These are phyloP conservation scores for Gloeopeniophorella convolvens DNA, from an alignment of 768 basidiomycete genomes.

Conservation along the genomic window DNA sequence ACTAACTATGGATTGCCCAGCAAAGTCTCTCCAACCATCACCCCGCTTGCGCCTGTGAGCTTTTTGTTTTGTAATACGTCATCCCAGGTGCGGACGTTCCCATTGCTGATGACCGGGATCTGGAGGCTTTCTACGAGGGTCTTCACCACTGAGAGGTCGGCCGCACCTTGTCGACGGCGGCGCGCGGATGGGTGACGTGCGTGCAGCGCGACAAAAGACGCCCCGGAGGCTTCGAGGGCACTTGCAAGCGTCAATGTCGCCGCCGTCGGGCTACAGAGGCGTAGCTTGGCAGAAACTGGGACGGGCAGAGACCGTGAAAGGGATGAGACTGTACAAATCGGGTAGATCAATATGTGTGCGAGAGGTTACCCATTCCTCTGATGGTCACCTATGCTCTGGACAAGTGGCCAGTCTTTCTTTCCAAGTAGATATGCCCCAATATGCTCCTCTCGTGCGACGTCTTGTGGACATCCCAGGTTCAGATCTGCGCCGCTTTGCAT, in stretches of 20 bases:
- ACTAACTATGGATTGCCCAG: conserved; percentile 67
- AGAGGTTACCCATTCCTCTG: too few species aligned
- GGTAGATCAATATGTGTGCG: too few species aligned
- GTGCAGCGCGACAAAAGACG: conserved; percentile 67
- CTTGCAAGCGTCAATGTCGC: conserved; percentile 52
- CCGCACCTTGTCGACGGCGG: conserved; percentile 64
- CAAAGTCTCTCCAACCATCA: conserved; percentile 79
- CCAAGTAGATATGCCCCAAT: conserved; percentile 73
- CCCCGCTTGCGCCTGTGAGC: conserved; percentile 59
- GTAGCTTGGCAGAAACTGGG: conserved; percentile 57
- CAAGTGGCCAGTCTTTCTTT: conserved; percentile 65
- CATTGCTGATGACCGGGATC: conserved; percentile 69
- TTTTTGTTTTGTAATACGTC: conserved; percentile 50
- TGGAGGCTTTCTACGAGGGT: conserved; percentile 43
- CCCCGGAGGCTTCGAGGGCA: conserved; percentile 57
- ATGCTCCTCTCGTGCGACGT: conserved; percentile 56
- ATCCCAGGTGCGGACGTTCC: conserved; percentile 58
- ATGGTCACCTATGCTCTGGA: conserved; percentile 52
- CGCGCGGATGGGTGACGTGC: conserved; percentile 66
- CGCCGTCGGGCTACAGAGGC: conserved; percentile 34
- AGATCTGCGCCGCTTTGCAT: conserved; percentile 43
- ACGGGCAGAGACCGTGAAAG: conserved; percentile 58
- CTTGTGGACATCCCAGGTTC: conserved; percentile 78
- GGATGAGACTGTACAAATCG: conserved; percentile 58
- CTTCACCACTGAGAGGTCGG: conserved; percentile 56